A percentile compares a stretch with the other conserved stretches of the same genome.
phyloP scores from a whole-genome alignment of 441 rosid species.

The Adansonia rubrostipa region DNA sequence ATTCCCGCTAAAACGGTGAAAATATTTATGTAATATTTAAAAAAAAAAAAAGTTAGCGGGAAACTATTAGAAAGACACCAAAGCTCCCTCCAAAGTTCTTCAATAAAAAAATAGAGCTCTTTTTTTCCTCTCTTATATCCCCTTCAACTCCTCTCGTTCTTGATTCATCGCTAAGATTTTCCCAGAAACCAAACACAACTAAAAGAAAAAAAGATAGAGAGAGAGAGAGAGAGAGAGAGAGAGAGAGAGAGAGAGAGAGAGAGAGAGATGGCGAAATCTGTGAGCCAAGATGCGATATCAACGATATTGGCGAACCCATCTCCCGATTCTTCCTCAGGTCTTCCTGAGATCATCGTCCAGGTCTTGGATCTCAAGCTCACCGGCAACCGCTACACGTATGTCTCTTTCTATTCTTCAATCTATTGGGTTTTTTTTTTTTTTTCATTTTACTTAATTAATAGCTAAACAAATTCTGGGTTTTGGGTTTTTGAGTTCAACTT shows the following conservation, averaged over 20 bases:
- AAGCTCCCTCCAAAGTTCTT: conserved; percentile 16
- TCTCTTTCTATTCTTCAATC: not conserved
- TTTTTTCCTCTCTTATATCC: not conserved
- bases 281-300: conserved; percentile 62
- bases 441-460: not conserved
- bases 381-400: conserved; percentile 76
- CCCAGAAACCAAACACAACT: not conserved
- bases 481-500: not conserved
- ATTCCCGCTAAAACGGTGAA: conserved; percentile 7
- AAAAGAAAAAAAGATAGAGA: not conserved
- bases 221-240: too few relatives aligned
- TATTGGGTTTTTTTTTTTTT: not conserved
- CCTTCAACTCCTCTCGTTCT: not conserved
- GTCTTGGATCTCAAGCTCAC: conserved; percentile 76
- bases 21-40: not conserved
- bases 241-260: not conserved
- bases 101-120: not conserved
- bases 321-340: conserved; percentile 55
- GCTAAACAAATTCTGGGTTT: not conserved
- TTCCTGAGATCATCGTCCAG: conserved; percentile 65
- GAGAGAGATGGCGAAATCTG: conserved; percentile 44
- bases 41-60: conserved; percentile 21
- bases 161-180: not conserved
- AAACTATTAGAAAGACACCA: conserved; percentile 6
- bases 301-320: conserved; percentile 60